Conservation (phyloP, 2,329 filamentous ascomycete genomes). For the Daldinia sp. region DNA sequence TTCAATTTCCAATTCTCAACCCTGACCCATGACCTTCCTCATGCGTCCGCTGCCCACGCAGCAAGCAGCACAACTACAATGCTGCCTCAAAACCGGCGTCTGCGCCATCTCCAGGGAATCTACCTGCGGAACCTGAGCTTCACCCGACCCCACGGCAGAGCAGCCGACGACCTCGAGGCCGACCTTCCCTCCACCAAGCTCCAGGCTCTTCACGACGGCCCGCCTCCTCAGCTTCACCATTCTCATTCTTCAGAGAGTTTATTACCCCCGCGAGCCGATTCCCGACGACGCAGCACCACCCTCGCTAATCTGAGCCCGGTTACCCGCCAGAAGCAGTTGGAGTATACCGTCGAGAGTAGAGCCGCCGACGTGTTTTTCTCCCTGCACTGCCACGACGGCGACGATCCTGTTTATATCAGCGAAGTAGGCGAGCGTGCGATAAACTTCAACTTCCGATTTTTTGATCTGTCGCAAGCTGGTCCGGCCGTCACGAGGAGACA, state of each 20-base stretch:
- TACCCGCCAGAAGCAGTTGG: constrained; percentile 76
- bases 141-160: constrained; percentile 61
- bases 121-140: constrained; percentile 87
- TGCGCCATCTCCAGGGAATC: constrained; percentile 87
- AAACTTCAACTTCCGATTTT: constrained; percentile 89
- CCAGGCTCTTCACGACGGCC: constrained; percentile 54
- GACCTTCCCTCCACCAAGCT: constrained; percentile 76
- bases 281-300: constrained; percentile 59
- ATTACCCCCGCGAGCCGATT: constrained; percentile 46
- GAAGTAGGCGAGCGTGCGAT: constrained; percentile 82
- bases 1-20: background rate
- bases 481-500: constrained; percentile 72
- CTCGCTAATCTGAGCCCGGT: constrained; percentile 56
- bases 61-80: constrained; percentile 48
- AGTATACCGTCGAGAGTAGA: constrained; percentile 73
- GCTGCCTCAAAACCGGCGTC: constrained; percentile 79
- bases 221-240: constrained; percentile 59
- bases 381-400: constrained; percentile 71
- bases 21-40: constrained; percentile 33
- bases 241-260: constrained; percentile 64
- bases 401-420: constrained; percentile 87
- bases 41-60: constrained; percentile 44
- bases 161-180: constrained; percentile 82
- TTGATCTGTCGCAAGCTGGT: constrained; percentile 73
- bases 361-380: constrained; percentile 93